Evolutionary conservation across 1,139 yeast genomes (phyloP).

Genomic region (Saccharomyces hybrid): DNA sequence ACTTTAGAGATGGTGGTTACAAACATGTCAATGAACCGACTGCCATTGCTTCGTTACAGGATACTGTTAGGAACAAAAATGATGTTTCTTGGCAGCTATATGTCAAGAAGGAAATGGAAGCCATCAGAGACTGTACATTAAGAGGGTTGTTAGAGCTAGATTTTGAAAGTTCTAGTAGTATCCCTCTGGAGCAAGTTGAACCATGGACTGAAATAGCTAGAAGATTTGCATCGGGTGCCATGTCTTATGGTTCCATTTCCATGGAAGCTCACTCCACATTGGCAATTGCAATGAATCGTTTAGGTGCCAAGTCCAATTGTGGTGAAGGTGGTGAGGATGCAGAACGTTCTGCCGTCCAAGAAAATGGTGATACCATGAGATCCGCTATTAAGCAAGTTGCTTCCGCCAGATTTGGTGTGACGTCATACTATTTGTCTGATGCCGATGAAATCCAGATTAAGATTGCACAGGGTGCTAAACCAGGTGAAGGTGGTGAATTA

Average conservation of each 20-base stretch:
- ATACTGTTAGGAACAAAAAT: conserved; percentile 93
- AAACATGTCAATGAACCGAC: conserved; percentile 91
- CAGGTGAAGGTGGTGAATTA: conserved; percentile 99
- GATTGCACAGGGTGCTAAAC: conserved; percentile 99
- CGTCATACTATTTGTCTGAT: conserved; percentile 87
- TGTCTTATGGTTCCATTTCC: conserved; percentile 97
- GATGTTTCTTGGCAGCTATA: conserved; percentile 88
- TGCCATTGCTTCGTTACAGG: conserved; percentile 92
- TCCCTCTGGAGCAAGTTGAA: conserved; percentile 95
- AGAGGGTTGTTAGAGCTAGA: conserved; percentile 93
- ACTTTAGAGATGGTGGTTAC: conserved; percentile 98
- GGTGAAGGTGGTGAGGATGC: conserved; percentile 99
- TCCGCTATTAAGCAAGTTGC: conserved; percentile 97
- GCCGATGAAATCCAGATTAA: conserved; percentile 97
- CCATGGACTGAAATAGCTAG: conserved; percentile 99
- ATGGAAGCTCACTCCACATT: conserved; percentile 97
- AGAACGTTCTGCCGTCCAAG: conserved; percentile 72
- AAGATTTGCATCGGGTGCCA: conserved; percentile 96
- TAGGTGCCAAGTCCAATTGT: conserved; percentile 95
- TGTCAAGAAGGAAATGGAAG: conserved; percentile 83
- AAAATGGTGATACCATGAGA: conserved; percentile 95
- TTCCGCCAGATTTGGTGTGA: conserved; percentile 96
- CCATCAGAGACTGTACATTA: conserved; percentile 84
- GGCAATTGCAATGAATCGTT: conserved; percentile 97
- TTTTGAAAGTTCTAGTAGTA: conserved; percentile 58